Evolutionary conservation across 2,329 filamentous ascomycete species (phyloP).

Genomic region (Aspergillus aculeatus): DNA sequence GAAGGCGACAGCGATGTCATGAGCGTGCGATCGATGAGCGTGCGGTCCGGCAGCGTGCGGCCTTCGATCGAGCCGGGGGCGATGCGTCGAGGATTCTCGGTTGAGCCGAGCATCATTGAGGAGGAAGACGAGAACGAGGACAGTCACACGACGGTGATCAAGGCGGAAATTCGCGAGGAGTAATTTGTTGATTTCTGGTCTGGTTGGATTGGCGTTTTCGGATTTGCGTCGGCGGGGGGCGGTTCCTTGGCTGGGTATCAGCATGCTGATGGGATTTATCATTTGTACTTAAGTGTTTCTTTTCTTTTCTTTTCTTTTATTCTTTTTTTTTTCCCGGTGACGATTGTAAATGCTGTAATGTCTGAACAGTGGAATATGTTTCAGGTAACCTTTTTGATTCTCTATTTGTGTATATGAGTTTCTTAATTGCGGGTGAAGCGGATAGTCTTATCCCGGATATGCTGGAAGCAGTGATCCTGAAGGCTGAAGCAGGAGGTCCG

Average conservation of each 20-base stretch:
- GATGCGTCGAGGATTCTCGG: slow-evolving; percentile 25
- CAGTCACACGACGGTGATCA: slow-evolving; percentile 33
- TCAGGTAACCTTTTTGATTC: neutral
- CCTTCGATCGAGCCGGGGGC: slow-evolving; percentile 30
- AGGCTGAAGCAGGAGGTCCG: neutral
- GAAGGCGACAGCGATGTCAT: slow-evolving; percentile 32
- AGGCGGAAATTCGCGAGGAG: slow-evolving; percentile 32
- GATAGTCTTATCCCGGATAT: neutral
- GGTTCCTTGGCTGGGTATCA: slow-evolving; percentile 1
- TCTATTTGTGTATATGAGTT: neutral
- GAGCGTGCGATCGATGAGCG: slow-evolving; percentile 31
- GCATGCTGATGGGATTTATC: neutral
- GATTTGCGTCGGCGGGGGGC: neutral
- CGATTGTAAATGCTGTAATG: slow-evolving; percentile 11
- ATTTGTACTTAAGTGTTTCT: slow-evolving; percentile 15
- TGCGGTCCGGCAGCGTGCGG: slow-evolving; percentile 31
- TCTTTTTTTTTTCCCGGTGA: neutral
- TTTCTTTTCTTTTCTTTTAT: neutral
- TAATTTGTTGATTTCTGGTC: slow-evolving; percentile 10
- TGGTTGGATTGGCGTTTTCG: slow-evolving; percentile 19
- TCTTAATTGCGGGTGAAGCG: neutral
- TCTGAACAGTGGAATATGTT: neutral
- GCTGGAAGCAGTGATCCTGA: neutral
- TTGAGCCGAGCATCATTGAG: slow-evolving; percentile 37
- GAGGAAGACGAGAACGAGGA: slow-evolving; percentile 42